Conservation (phyloP, 768 basidiomycete genomes). For the Russula griseocarnosa region DNA sequence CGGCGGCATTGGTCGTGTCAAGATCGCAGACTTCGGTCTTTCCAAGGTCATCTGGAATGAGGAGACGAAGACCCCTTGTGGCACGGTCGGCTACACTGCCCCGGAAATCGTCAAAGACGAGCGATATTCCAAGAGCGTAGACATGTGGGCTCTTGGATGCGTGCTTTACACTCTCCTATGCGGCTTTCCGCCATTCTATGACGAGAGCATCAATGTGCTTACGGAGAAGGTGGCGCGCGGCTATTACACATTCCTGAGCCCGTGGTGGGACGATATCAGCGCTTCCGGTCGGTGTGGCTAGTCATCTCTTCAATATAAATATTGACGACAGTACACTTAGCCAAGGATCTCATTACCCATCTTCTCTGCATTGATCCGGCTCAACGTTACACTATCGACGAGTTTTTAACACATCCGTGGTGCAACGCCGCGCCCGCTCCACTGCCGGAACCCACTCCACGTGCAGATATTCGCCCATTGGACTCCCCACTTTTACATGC, state of each 20-base stretch:
- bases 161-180: slow-evolving; percentile 98
- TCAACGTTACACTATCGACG: slow-evolving; percentile 95
- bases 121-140: slow-evolving; percentile 91
- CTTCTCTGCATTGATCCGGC: slow-evolving; percentile 93
- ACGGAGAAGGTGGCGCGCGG: slow-evolving; percentile 98
- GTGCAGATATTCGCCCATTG: slow-evolving; percentile 44
- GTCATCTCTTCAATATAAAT: slow-evolving; percentile 14
- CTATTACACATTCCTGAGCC: slow-evolving; percentile 96
- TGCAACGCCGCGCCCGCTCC: slow-evolving; percentile 67
- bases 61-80: slow-evolving; percentile 98
- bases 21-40: slow-evolving; percentile 97
- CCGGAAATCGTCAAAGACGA: slow-evolving; percentile 99
- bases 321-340: slow-evolving; percentile 40
- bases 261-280: slow-evolving; percentile 99
- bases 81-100: slow-evolving; percentile 99
- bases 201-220: slow-evolving; percentile 95
- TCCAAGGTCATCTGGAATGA: slow-evolving; percentile 99
- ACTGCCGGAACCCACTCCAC: slow-evolving; percentile 63
- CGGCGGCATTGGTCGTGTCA: slow-evolving; percentile 95
- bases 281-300: slow-evolving; percentile 51
- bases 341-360: slow-evolving; percentile 93
- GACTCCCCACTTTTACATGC: slow-evolving; percentile 90
- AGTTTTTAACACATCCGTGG: slow-evolving; percentile 97
- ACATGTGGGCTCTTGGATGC: slow-evolving; percentile 99
- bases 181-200: slow-evolving; percentile 98